phyloP scores from a whole-genome alignment of 345 rosid genomes.

The Jatropha curcas region DNA sequence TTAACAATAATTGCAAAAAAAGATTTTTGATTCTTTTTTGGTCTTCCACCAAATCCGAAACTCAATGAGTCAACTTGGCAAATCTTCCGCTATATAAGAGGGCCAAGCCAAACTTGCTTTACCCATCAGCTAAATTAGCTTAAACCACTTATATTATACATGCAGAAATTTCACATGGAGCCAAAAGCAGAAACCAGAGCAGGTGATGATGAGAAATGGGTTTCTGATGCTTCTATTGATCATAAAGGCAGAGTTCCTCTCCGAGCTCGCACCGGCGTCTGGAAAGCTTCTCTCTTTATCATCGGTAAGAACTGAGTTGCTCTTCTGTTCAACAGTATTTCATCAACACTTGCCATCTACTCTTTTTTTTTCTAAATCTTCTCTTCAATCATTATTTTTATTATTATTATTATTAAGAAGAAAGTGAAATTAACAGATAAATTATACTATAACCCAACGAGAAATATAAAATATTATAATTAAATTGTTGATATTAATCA shows the following conservation, averaged over 20 bases:
- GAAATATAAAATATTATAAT: no score
- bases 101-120: neutral
- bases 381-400: no score
- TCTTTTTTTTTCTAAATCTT: neutral
- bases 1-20: neutral
- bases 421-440: no score
- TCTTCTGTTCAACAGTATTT: no score
- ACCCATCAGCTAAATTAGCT: neutral
- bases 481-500: no score
- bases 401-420: no score
- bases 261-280: constrained; percentile 59
- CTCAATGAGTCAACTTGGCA: constrained; percentile 12
- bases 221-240: constrained; percentile 62
- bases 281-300: constrained; percentile 69
- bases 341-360: no score
- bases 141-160: no score
- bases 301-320: constrained; percentile 49
- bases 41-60: neutral
- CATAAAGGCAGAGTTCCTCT: constrained; percentile 54
- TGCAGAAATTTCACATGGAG: constrained; percentile 21
- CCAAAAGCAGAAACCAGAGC: neutral
- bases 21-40: neutral
- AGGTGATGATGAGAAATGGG: constrained; percentile 47
- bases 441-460: no score
- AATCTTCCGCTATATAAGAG: neutral